Percentiles rank a stretch among this genome's conserved stretches.
phyloP scores from a whole-genome alignment of 805 yeast species.

The Nakazawaea siamensis region DNA sequence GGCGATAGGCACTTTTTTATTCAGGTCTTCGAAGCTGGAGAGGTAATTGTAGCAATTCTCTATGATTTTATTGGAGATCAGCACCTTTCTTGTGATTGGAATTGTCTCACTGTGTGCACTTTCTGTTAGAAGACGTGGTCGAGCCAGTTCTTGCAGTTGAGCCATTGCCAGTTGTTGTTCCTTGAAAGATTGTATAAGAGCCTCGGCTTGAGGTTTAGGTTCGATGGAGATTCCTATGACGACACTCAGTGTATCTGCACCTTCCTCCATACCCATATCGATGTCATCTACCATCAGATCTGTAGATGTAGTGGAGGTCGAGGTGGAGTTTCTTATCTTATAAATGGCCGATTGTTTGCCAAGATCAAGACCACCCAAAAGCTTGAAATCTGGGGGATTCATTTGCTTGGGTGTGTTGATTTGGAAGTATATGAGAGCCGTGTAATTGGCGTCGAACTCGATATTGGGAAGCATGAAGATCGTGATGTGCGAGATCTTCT shows the following conservation, averaged over 20 bases:
- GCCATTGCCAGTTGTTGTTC: slow-evolving; percentile 20
- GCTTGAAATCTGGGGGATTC: slow-evolving; percentile 39
- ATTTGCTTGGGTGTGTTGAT: slow-evolving; percentile 46
- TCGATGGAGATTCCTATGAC: slow-evolving; percentile 89
- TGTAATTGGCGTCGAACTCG: slow-evolving; percentile 56
- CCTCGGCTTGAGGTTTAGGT: slow-evolving; percentile 58
- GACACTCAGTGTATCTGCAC: slow-evolving; percentile 16
- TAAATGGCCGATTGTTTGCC: slow-evolving; percentile 88
- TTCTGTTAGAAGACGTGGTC: slow-evolving; percentile 15
- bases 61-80: slow-evolving; percentile 79
- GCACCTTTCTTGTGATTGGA: slow-evolving; percentile 29
- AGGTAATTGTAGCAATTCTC: slow-evolving; percentile 87
- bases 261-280: slow-evolving; percentile 37
- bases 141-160: slow-evolving; percentile 27
- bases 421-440: slow-evolving; percentile 87
- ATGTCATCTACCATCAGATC: slow-evolving; percentile 43
- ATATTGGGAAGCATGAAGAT: slow-evolving; percentile 81
- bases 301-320: slow-evolving; percentile 18
- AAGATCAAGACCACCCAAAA: slow-evolving; percentile 55
- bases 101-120: slow-evolving; percentile 12
- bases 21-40: slow-evolving; percentile 74
- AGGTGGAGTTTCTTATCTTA: slow-evolving; percentile 41
- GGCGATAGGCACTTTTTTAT: slow-evolving; percentile 80
- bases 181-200: slow-evolving; percentile 30
- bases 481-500: slow-evolving; percentile 64